Evolutionary conservation across 164 flowering plant species (phyloP), one percentile per base, ranked within the genome.

Genomic region (Tetracentron sinense): DNA sequence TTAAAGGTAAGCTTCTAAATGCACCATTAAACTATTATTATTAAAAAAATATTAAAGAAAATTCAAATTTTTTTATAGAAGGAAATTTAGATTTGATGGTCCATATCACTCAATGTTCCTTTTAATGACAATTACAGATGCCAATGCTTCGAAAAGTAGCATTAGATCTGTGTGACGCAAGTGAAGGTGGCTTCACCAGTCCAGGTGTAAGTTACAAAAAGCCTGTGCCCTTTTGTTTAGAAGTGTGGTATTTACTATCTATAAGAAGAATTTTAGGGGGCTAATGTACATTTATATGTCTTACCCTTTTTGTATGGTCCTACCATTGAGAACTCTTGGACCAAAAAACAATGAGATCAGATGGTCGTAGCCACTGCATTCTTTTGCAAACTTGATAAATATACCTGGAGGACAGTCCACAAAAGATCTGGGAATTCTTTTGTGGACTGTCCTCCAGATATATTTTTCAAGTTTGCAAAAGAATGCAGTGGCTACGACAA

Each of bases 81-180:
- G 26, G 42, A 30, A 38, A 58, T 21, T 21, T 0, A 42, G 25
- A 1, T 0, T 61, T 29, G 47, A 11, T 8, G 47, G 22, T 62
- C 30, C 26, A 42, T 38, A 25, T 29, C 4, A 6, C 14, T 58
- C 11, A 4, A 2, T 23, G 17, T 44, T 63, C 14, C n/a, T 54
- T 59, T 33, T 38, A 8, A 47, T 65, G 51, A 48, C 61, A 38
- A 55, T 53, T 60, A 33, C 80, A 90, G 96, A 19, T 84, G 81
- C 92, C 87, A 15, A 74, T 85, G 85, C 91, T 90, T 50, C 83
- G 93, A 30, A 78, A 76, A 52, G 12, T 90, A n/a, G 81, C 96
- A 19, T 50, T 90, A 21, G 96, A 90, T 72, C 58, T 78, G 62
- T 90, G 93, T 65, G 93, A 90, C 68, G 87, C 93, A 56, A 54